Evolutionary conservation across 768 basidiomycete species (phyloP).

Genomic region (Cystobasidiopsis lactophilus): DNA sequence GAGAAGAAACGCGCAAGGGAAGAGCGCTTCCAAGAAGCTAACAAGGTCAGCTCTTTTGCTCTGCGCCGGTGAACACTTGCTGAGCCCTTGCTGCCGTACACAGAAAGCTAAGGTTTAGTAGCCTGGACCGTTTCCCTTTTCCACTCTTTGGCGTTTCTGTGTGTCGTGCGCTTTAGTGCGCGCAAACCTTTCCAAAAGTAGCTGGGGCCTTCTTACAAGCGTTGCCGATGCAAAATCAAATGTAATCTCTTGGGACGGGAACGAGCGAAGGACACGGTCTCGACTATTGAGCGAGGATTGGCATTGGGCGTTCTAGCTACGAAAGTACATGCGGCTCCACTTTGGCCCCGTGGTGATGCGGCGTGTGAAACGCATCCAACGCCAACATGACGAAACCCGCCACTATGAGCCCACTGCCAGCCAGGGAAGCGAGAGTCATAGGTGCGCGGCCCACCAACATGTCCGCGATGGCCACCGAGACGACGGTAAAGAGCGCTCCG

Average conservation of each 20-base stretch:
- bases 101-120: not conserved
- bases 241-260: not conserved
- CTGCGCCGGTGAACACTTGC: not conserved
- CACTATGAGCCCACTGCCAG: conserved; percentile 57
- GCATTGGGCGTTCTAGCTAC: too few relatives aligned
- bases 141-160: not conserved
- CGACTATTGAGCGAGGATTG: too few relatives aligned
- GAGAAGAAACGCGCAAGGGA: conserved; percentile 1
- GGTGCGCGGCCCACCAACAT: conserved; percentile 42
- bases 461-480: conserved; percentile 61
- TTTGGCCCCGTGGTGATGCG: too few relatives aligned
- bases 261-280: too few relatives aligned
- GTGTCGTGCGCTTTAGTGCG: too few relatives aligned
- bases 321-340: too few relatives aligned
- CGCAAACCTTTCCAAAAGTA: too few relatives aligned
- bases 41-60: not conserved
- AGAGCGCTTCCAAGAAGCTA: not conserved
- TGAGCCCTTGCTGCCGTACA: not conserved
- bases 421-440: conserved; percentile 45
- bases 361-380: conserved; percentile 33
- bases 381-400: conserved; percentile 58
- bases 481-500: conserved; percentile 69
- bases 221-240: not conserved
- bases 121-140: not conserved
- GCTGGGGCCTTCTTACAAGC: too few relatives aligned